Evolutionary conservation across 371 early-diverging fungal species (phyloP), one percentile per base, ranked within the genome.

Genomic region (Chytridium lagenaria): DNA sequence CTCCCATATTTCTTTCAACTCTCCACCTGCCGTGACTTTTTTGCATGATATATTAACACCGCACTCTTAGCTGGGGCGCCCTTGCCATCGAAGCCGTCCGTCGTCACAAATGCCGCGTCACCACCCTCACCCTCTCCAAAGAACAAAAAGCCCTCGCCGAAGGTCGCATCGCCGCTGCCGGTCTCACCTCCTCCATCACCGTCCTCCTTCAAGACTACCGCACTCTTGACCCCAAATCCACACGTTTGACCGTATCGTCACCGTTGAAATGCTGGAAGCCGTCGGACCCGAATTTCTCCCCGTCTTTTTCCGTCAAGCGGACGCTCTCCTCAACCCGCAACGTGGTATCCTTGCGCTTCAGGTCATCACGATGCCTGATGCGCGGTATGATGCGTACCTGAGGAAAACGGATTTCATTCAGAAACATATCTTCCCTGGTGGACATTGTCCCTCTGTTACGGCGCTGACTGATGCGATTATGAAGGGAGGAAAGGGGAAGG

Each of bases 231-330:
- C 80, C 84, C 12, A 50, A 59, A 16, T 67, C 22, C 70, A 83
- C 73, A 79, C 80, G 50, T 91, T 88, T 71, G 91, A 92, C 79
- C 85, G 87, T 68, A 89, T 92, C 59, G 80, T 92, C 16, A 84
- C 89, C 2, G 78, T 89, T 15, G 92, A 92, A 78, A 92, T 92
- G 92, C 77, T 92, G 31, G 92, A 92, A 78, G 91, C 90, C 40
- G 92, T 92, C 36, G 92, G 92, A 0, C 78, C 81, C 30, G 86
- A 90, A 69, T 90, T 85, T 75, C 73, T 91, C 55, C 70, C 84
- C 23, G 77, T 81, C 19, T 92, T 87, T 78, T 92, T 92, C 78
- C 74, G 79, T 50, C 76, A 78, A 39, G 86, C 86, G 78, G 75
- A 90, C 76, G 59, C 65, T 50, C 77, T 91, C 33, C 74, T 91